These are phyloP conservation scores for Circinella umbellata DNA, from an alignment of 371 early-diverging fungal species.

Conservation along the genomic window DNA sequence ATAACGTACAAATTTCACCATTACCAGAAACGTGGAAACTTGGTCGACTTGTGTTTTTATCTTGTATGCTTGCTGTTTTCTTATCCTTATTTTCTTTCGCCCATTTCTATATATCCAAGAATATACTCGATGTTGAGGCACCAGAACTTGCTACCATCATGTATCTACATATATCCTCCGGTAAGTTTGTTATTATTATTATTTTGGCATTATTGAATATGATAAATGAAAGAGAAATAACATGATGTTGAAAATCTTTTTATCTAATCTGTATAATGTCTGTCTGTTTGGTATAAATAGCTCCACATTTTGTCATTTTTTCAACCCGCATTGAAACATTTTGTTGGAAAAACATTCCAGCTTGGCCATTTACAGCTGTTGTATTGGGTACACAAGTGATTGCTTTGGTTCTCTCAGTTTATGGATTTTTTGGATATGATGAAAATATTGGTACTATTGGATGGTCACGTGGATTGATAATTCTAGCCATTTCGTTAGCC, in stretches of 20 bases:
- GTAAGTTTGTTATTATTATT: conserved; percentile 23
- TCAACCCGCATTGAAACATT: conserved; percentile 92
- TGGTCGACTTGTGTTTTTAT: conserved; percentile 81
- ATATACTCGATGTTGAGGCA: conserved; percentile 53
- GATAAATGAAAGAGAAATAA: too few species aligned
- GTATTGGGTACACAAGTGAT: conserved; percentile 91
- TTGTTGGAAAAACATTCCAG: conserved; percentile 88
- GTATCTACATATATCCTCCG: conserved; percentile 91
- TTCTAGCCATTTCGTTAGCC: conserved; percentile 70
- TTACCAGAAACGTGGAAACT: conserved; percentile 91
- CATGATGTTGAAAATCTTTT: too few species aligned
- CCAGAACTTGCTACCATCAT: conserved; percentile 76
- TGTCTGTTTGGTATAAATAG: conserved; percentile 23
- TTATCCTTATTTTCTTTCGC: conserved; percentile 80
- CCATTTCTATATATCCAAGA: conserved; percentile 79
- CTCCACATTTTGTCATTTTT: conserved; percentile 96
- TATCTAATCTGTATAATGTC: too few species aligned
- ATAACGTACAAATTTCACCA: conserved; percentile 83
- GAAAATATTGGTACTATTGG: conserved; percentile 53
- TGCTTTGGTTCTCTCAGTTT: conserved; percentile 87
- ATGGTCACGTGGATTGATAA: conserved; percentile 59
- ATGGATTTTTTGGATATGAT: conserved; percentile 62
- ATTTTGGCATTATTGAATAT: background rate
- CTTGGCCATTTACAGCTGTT: conserved; percentile 77
- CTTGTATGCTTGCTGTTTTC: conserved; percentile 73